Percentiles rank a stretch among this genome's conserved stretches.
phyloP scores from a whole-genome alignment of 1,139 yeast genomes.

The Taiozyma sp. region DNA sequence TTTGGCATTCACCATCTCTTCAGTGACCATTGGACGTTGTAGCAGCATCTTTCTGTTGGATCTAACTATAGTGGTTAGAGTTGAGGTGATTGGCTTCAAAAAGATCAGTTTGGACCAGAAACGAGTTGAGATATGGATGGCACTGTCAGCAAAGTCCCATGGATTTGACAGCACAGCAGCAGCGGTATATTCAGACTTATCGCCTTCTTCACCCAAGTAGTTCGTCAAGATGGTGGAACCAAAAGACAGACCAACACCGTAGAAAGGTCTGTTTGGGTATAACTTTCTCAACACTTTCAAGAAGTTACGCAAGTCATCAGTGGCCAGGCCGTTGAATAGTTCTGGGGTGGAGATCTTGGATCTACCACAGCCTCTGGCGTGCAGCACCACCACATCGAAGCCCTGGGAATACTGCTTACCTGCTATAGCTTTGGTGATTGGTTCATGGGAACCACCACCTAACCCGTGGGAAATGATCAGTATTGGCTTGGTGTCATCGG shows the following conservation, averaged over 20 bases:
- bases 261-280: slow-evolving; percentile 72
- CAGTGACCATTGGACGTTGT: slow-evolving; percentile 29
- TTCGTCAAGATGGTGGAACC: slow-evolving; percentile 83
- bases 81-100: slow-evolving; percentile 60
- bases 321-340: slow-evolving; percentile 71
- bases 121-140: slow-evolving; percentile 44
- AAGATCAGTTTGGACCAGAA: slow-evolving; percentile 61
- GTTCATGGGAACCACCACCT: slow-evolving; percentile 91
- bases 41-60: slow-evolving; percentile 54
- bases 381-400: slow-evolving; percentile 71
- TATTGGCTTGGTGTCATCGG: slow-evolving; percentile 51
- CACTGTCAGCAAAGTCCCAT: slow-evolving; percentile 73
- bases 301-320: slow-evolving; percentile 66
- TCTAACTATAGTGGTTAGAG: slow-evolving; percentile 56
- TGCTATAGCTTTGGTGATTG: slow-evolving; percentile 67
- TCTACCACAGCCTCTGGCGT: slow-evolving; percentile 85
- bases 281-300: slow-evolving; percentile 44
- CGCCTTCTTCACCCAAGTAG: slow-evolving; percentile 71
- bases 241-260: slow-evolving; percentile 77
- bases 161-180: slow-evolving; percentile 73
- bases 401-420: slow-evolving; percentile 26
- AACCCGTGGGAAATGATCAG: slow-evolving; percentile 77
- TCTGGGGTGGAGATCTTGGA: slow-evolving; percentile 72
- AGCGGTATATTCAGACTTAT: slow-evolving; percentile 49
- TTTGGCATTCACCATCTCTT: slow-evolving; percentile 33